Conservation (phyloP, 176 grass and related monocot genomes). For the Oryza meyeriana region DNA sequence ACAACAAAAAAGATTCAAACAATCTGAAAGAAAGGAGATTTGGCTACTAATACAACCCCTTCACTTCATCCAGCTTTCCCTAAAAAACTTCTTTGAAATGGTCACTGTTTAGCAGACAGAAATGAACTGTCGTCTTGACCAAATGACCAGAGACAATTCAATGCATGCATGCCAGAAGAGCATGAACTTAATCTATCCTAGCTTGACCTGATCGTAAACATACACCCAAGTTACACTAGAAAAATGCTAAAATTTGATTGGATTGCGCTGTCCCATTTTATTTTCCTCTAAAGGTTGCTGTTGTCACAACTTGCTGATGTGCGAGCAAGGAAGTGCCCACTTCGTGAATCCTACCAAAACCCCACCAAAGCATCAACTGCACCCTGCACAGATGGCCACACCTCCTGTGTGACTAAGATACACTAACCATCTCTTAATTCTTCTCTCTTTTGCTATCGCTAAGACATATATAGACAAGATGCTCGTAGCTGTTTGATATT, state of each 20-base stretch:
- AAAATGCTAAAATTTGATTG: background rate
- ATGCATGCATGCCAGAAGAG: background rate
- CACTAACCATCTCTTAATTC: background rate
- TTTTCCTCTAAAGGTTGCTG: background rate
- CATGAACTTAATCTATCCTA: background rate
- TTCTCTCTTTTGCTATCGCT: background rate
- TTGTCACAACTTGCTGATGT: constrained; percentile 12
- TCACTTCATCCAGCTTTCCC: constrained; percentile 12
- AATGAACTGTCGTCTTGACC: constrained; percentile 52
- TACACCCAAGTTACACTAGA: background rate
- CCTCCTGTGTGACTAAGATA: constrained; percentile 17
- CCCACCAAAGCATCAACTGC: background rate
- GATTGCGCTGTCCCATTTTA: background rate
- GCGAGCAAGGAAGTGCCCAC: constrained; percentile 34
- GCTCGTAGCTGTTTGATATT: constrained; percentile 5
- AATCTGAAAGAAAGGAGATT: background rate
- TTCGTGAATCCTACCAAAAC: constrained; percentile 8
- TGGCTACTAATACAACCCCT: background rate
- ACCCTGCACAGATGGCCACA: background rate
- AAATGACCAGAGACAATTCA: background rate
- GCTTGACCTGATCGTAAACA: constrained; percentile 7
- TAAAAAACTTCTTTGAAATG: background rate
- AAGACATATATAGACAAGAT: background rate
- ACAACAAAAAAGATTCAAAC: background rate
- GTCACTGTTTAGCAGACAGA: constrained; percentile 45